Percentiles rank a stretch among this genome's conserved stretches.
These are phyloP conservation scores for Quercus gilva DNA, from an alignment of 306 rosid genomes.

Conservation along the genomic window DNA sequence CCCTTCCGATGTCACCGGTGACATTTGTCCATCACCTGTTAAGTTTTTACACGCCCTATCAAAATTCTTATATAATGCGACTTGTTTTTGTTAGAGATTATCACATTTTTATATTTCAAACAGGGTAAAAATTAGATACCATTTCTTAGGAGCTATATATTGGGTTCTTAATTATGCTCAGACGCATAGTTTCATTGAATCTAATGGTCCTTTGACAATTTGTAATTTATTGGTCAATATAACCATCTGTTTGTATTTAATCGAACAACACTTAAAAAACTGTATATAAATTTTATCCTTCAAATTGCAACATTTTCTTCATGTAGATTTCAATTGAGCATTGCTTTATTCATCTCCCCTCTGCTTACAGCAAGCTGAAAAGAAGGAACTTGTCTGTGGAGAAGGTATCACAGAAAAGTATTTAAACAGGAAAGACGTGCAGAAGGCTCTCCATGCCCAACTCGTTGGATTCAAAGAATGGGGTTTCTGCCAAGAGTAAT, in stretches of 20 bases:
- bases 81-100: no score
- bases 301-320: no score
- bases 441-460: neutral
- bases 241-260: no score
- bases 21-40: neutral
- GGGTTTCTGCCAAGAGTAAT: neutral
- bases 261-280: no score
- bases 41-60: neutral
- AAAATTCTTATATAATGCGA: neutral
- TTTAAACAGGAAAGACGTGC: conserved; percentile 7
- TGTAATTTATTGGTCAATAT: neutral
- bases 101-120: no score
- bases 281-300: no score
- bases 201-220: neutral
- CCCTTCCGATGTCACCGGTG: neutral
- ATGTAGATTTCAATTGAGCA: neutral
- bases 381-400: neutral
- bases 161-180: no score
- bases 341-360: neutral
- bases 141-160: no score
- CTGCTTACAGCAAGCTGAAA: neutral
- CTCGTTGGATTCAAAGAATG: neutral
- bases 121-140: no score
- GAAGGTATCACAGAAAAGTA: neutral
- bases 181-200: no score